Evolutionary conservation across 768 basidiomycete genomes (phyloP).

Genomic region (Clitopilus passeckerianus): DNA sequence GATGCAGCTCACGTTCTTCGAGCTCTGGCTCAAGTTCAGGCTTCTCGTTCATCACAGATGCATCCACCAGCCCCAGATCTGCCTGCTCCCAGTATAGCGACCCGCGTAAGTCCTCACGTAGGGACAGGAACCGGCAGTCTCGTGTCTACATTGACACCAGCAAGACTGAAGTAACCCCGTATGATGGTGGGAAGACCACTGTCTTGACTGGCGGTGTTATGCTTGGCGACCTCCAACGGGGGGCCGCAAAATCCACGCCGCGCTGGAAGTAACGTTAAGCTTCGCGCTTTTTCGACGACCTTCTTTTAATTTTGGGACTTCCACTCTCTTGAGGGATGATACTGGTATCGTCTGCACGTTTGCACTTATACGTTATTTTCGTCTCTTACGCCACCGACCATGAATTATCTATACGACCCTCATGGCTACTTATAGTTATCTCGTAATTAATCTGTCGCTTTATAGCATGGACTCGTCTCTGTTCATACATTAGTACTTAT

Average conservation of each 20-base stretch:
- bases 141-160: slow-evolving; percentile 70
- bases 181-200: slow-evolving; percentile 85
- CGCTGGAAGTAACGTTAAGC: not conserved
- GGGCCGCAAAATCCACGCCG: not conserved
- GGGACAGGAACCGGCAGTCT: slow-evolving; percentile 54
- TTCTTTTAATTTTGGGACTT: not conserved
- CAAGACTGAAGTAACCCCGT: slow-evolving; percentile 78
- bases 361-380: not conserved
- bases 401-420: not conserved
- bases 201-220: slow-evolving; percentile 86
- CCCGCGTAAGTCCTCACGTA: slow-evolving; percentile 58
- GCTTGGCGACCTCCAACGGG: slow-evolving; percentile 47
- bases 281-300: not conserved
- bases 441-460: not conserved
- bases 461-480: not conserved
- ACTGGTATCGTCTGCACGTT: slow-evolving; percentile 1
- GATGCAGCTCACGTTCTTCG: slow-evolving; percentile 66
- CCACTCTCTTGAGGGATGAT: not conserved
- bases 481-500: not conserved
- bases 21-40: slow-evolving; percentile 54
- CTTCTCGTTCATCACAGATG: slow-evolving; percentile 47
- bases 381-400: not conserved
- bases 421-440: not conserved
- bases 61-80: slow-evolving; percentile 5
- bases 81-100: slow-evolving; percentile 35